Evolutionary conservation across 164 flowering plant genomes (phyloP).

Genomic region (Magnolia officinalis): DNA sequence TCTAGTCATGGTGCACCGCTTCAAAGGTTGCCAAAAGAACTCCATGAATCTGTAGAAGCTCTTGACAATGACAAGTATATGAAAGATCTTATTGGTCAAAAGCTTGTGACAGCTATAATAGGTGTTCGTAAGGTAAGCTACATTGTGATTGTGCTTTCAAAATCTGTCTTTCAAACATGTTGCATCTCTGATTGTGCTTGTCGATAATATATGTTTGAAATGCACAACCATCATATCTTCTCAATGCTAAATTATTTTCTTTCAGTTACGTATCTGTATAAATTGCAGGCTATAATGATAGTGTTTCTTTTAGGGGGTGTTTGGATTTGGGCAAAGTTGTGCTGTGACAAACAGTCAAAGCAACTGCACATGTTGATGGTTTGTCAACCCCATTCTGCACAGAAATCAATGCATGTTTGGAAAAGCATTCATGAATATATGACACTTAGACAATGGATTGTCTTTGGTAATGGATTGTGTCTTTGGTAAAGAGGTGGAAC

Average conservation of each 20-base stretch:
- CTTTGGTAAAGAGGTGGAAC: too few relatives aligned
- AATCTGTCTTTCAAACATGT: background rate
- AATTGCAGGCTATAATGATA: background rate
- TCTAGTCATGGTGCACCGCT: constrained; percentile 32
- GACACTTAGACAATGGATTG: too few relatives aligned
- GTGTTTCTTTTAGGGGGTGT: background rate
- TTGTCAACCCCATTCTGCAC: too few relatives aligned
- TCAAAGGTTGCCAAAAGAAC: constrained; percentile 62
- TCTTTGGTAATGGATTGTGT: too few relatives aligned
- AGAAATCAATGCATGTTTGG: too few relatives aligned
- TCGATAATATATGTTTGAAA: background rate
- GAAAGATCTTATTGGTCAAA: constrained; percentile 63
- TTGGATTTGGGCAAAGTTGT: too few relatives aligned
- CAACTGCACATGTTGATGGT: too few relatives aligned
- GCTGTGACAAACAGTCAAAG: too few relatives aligned
- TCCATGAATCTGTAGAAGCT: constrained; percentile 73
- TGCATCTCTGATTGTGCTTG: background rate
- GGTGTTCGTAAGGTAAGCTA: constrained; percentile 79
- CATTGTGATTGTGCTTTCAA: background rate
- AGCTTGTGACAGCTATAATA: constrained; percentile 59
- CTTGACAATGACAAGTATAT: constrained; percentile 56
- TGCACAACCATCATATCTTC: background rate
- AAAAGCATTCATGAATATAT: too few relatives aligned
- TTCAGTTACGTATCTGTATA: background rate
- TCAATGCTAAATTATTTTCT: background rate